These are phyloP conservation scores for Phyllosticta citriasiana DNA, from an alignment of 2,329 filamentous ascomycete species.

Conservation along the genomic window DNA sequence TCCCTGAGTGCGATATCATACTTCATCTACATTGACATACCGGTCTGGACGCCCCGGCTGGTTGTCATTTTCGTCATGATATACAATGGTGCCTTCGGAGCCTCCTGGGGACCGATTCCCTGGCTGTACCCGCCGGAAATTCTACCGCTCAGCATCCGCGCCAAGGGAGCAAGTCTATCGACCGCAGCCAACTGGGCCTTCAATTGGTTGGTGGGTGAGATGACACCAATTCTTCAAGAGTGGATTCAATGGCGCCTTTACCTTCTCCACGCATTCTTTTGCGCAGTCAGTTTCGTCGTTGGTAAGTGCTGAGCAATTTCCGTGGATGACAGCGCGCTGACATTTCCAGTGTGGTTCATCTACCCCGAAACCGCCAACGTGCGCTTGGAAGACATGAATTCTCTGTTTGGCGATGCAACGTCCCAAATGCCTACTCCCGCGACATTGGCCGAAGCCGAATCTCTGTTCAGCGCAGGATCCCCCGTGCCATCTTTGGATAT, in stretches of 20 bases:
- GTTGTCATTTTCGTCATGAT: slow-evolving; percentile 96
- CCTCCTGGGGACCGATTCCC: slow-evolving; percentile 94
- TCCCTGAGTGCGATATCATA: slow-evolving; percentile 87
- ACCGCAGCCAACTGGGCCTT: slow-evolving; percentile 97
- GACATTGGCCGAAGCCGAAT: slow-evolving; percentile 68
- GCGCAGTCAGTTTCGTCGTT: slow-evolving; percentile 86
- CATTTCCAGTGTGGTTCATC: slow-evolving; percentile 72
- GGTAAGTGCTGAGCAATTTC: slow-evolving; percentile 51
- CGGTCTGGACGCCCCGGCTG: slow-evolving; percentile 60
- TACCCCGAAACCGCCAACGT: slow-evolving; percentile 97
- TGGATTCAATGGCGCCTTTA: slow-evolving; percentile 91
- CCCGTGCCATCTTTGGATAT: slow-evolving; percentile 69
- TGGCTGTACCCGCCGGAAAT: slow-evolving; percentile 99
- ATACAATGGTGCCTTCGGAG: slow-evolving; percentile 95
- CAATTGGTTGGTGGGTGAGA: slow-evolving; percentile 92
- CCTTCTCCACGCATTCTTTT: slow-evolving; percentile 93
- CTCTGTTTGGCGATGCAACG: slow-evolving; percentile 85
- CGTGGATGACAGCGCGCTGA: slow-evolving; percentile 14
- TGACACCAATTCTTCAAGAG: slow-evolving; percentile 89
- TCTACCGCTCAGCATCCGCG: slow-evolving; percentile 87
- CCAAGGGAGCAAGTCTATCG: slow-evolving; percentile 91
- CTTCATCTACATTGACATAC: slow-evolving; percentile 81
- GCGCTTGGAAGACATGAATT: slow-evolving; percentile 92
- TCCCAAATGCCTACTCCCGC: slow-evolving; percentile 72
- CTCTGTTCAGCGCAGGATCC: slow-evolving; percentile 68